Conservation (phyloP, 331 rosid genomes). For the Stylosanthes scabra region DNA sequence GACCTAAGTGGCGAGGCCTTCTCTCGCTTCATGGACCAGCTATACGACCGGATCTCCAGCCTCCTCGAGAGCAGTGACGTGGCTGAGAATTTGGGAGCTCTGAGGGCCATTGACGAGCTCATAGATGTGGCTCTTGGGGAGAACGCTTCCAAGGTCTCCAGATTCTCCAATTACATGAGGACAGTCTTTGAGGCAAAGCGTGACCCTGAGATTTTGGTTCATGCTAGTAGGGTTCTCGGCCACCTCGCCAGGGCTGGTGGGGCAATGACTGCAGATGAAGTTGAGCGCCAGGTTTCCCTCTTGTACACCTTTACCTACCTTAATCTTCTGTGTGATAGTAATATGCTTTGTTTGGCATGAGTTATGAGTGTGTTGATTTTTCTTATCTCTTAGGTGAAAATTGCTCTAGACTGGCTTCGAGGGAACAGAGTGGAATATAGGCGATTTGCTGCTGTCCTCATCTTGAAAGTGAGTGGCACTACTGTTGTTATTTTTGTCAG, state of each 20-base stretch:
- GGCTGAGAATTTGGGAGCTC: constrained; percentile 89
- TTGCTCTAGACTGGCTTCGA: constrained; percentile 89
- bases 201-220: constrained; percentile 88
- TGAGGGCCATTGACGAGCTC: constrained; percentile 94
- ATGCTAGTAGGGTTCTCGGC: constrained; percentile 94
- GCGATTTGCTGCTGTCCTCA: constrained; percentile 93
- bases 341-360: neutral
- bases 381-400: constrained; percentile 61
- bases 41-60: constrained; percentile 81
- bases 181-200: constrained; percentile 85
- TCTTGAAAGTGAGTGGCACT: constrained; percentile 77
- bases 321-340: neutral
- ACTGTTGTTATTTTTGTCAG: neutral
- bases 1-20: constrained; percentile 93
- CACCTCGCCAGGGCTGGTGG: constrained; percentile 98
- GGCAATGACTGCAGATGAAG: constrained; percentile 98
- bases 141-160: constrained; percentile 92
- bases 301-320: neutral
- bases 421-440: constrained; percentile 93
- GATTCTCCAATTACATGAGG: constrained; percentile 83
- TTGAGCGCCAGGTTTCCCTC: constrained; percentile 81
- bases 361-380: constrained; percentile 25
- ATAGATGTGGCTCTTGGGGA: constrained; percentile 95
- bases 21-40: constrained; percentile 93
- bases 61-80: constrained; percentile 82